These are phyloP conservation scores for Aspergillus sparsus DNA, from an alignment of 495 filamentous ascomycete genomes.

Conservation along the genomic window DNA sequence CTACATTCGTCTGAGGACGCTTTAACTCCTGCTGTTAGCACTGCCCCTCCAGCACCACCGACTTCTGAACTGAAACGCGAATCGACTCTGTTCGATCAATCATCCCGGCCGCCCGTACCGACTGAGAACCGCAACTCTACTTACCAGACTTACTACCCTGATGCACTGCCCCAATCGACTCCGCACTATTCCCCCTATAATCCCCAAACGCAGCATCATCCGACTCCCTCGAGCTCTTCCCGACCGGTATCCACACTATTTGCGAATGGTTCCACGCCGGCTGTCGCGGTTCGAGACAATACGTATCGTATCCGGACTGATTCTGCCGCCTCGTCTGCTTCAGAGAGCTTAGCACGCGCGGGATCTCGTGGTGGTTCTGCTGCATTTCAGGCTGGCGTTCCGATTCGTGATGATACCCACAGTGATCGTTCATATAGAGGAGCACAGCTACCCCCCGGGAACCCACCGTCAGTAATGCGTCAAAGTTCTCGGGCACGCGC, in stretches of 20 bases:
- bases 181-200: slow-evolving; percentile 40
- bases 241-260: slow-evolving; percentile 61
- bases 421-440: slow-evolving; percentile 67
- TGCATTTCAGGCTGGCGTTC: slow-evolving; percentile 64
- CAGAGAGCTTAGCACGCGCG: slow-evolving; percentile 54
- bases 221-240: slow-evolving; percentile 35
- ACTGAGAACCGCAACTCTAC: slow-evolving; percentile 35
- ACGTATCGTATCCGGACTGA: slow-evolving; percentile 63
- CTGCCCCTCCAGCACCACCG: slow-evolving; percentile 30
- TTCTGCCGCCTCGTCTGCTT: slow-evolving; percentile 62
- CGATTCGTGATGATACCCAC: slow-evolving; percentile 68
- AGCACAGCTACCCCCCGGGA: slow-evolving; percentile 55
- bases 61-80: slow-evolving; percentile 24
- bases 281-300: slow-evolving; percentile 46
- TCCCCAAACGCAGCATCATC: slow-evolving; percentile 49
- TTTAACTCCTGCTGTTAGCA: slow-evolving; percentile 21
- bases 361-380: slow-evolving; percentile 63
- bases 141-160: slow-evolving; percentile 25
- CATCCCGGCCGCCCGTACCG: slow-evolving; percentile 18
- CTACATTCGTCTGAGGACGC: slow-evolving; percentile 55
- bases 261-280: slow-evolving; percentile 44
- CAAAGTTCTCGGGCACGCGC: slow-evolving; percentile 48
- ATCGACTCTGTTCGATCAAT: slow-evolving; percentile 25
- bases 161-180: slow-evolving; percentile 27
- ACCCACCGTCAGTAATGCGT: slow-evolving; percentile 55